Conservation (phyloP, 495 filamentous ascomycete genomes). For the Hypoxylon crocopeplum region DNA sequence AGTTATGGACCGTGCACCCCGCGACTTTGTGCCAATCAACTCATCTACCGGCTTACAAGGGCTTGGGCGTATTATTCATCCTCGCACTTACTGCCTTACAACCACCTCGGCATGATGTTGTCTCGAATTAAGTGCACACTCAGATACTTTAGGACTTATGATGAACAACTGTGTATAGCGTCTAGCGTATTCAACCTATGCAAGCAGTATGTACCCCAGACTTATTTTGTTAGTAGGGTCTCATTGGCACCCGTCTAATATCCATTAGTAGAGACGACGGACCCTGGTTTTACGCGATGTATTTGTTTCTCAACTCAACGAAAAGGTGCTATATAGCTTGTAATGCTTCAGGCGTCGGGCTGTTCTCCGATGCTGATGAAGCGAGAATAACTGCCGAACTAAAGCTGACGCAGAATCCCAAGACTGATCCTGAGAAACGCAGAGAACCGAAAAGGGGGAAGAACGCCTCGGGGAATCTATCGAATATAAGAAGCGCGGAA, state of each 20-base stretch:
- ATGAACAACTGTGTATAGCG: too few species aligned
- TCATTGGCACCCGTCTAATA: too few species aligned
- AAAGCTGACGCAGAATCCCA: slow-evolving; percentile 32
- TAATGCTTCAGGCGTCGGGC: slow-evolving; percentile 28
- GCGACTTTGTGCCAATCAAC: background rate
- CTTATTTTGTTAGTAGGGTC: too few species aligned
- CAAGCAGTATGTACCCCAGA: too few species aligned
- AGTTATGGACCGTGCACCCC: too few species aligned
- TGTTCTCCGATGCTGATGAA: slow-evolving; percentile 36
- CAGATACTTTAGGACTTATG: too few species aligned
- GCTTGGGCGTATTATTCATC: too few species aligned
- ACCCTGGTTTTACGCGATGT: background rate
- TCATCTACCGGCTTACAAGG: too few species aligned
- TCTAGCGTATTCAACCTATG: too few species aligned
- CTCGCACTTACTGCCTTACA: too few species aligned
- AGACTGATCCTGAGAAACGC: slow-evolving; percentile 37
- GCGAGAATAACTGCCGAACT: slow-evolving; percentile 38
- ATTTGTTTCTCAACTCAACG: slow-evolving; percentile 15
- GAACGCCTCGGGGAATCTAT: slow-evolving; percentile 49
- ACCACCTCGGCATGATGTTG: too few species aligned
- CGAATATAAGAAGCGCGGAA: slow-evolving; percentile 35
- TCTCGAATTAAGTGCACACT: too few species aligned
- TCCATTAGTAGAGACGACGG: background rate
- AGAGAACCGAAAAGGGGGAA: slow-evolving; percentile 29
- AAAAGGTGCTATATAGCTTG: slow-evolving; percentile 36